Evolutionary conservation across 768 basidiomycete species (phyloP).

Genomic region (Psilocybe sp.): DNA sequence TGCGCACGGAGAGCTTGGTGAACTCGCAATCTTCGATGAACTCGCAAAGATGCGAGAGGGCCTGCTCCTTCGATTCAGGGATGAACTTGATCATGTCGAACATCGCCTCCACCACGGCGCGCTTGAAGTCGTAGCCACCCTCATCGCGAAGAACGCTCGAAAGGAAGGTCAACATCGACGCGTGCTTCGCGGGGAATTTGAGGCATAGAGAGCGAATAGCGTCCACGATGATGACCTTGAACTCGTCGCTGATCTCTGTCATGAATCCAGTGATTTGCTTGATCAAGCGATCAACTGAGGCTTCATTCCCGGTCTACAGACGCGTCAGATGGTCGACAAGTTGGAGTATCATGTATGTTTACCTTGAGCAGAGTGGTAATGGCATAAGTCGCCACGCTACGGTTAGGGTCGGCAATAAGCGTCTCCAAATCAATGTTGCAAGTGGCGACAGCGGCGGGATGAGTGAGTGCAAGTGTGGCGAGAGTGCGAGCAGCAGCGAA

Average conservation of each 20-base stretch:
- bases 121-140: conserved; percentile 99
- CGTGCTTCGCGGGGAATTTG: conserved; percentile 97
- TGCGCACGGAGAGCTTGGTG: conserved; percentile 96
- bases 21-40: conserved; percentile 99
- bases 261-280: conserved; percentile 99
- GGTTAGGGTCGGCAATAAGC: conserved; percentile 92
- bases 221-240: conserved; percentile 99
- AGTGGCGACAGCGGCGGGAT: conserved; percentile 82
- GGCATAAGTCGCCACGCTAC: conserved; percentile 96
- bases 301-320: conserved; percentile 92
- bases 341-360: neutral
- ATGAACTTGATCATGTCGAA: conserved; percentile 99
- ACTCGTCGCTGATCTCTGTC: conserved; percentile 99
- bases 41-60: conserved; percentile 96
- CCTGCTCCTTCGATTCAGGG: conserved; percentile 92
- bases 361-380: conserved; percentile 98
- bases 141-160: conserved; percentile 96
- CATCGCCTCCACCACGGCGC: conserved; percentile 97
- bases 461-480: conserved; percentile 80
- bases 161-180: conserved; percentile 95
- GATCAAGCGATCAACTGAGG: conserved; percentile 97
- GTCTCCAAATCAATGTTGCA: conserved; percentile 98
- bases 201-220: conserved; percentile 97
- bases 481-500: conserved; percentile 97
- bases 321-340: no score